Base-by-base conservation (phyloP, 805 yeast genomes). In the Ogataea minuta region DNA sequence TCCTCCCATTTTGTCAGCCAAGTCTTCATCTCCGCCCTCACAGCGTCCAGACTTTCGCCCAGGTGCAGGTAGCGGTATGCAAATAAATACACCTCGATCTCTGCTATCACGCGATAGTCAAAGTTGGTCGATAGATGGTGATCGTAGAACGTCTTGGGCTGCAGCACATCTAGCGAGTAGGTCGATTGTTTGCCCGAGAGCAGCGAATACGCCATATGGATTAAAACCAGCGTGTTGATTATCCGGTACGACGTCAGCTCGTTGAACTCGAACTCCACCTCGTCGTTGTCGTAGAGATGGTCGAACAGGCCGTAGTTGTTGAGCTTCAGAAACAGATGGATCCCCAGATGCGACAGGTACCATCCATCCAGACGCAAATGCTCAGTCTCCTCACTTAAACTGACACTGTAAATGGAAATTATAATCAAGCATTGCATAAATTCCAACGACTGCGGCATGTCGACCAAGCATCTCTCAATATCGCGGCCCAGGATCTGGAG, bases 41-140 rank as follows among this genome's bases (percentile, higher is more conserved):
- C 43, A 4, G 32, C 14, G 0, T 43, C 46, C 8, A 44, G 29
- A 11, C 34, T 35, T 15, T 46, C 52, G n/a, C 45, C 45, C 10
- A 59, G 56, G 41, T 79, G 81, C 14, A 80, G 63, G 56, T 68
- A 81, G 41, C 74, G 74, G 60, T 82, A 82, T 0, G 80, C 67
- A 9, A 77, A 68, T 12, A 75, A 57, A 38, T 81, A 76, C 9
- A 83, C 67, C 13, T 79, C 74, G 35, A 83, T 77, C 58, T 85
- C 95, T 28, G 88, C 81, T 6, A 84, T 81, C 77, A 85, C 82
- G 43, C 93, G 63, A n/a, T 85, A 87, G 55, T 85, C 95, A 56
- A 84, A 85, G 53, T 83, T 82, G 5, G 89, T 81, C 2, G 89
- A 76, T 24, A 75, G 66, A 4, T 79, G 67, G 26, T 77, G 59